Conservation (phyloP, 805 yeast species). For the Candida saitoana region DNA sequence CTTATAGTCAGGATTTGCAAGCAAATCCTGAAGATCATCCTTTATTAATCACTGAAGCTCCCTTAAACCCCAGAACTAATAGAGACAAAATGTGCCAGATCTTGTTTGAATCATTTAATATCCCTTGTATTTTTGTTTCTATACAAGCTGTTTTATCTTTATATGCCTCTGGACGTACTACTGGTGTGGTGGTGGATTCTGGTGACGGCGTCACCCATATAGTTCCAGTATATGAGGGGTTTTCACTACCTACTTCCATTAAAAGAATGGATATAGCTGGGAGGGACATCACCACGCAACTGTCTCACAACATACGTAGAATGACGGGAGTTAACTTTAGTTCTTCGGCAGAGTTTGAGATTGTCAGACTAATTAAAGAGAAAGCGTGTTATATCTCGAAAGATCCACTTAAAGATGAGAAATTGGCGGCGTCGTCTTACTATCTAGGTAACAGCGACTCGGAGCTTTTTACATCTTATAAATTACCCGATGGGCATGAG, state of each 20-base stretch:
- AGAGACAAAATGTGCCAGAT: constrained; percentile 60
- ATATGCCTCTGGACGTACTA: constrained; percentile 86
- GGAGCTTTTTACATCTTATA: constrained; percentile 40
- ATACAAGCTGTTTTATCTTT: constrained; percentile 77
- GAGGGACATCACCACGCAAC: constrained; percentile 72
- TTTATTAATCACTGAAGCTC: constrained; percentile 81
- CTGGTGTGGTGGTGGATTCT: constrained; percentile 84
- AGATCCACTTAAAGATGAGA: constrained; percentile 56
- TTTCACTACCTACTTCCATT: constrained; percentile 67
- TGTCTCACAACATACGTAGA: constrained; percentile 65
- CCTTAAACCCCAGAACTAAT: constrained; percentile 65
- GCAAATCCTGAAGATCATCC: constrained; percentile 79
- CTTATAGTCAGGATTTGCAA: constrained; percentile 55
- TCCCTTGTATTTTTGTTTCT: constrained; percentile 70
- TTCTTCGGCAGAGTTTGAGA: constrained; percentile 77
- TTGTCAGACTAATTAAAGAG: constrained; percentile 76
- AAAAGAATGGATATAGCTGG: constrained; percentile 82
- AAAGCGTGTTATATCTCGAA: constrained; percentile 60
- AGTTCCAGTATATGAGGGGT: constrained; percentile 90
- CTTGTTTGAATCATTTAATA: constrained; percentile 66
- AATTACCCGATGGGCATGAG: constrained; percentile 80
- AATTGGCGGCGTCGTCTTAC: constrained; percentile 18
- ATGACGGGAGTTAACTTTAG: constrained; percentile 57
- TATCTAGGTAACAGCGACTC: constrained; percentile 15
- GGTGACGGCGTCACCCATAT: constrained; percentile 91